Base-by-base conservation (phyloP, 176 grass and related monocot species). In the Oropetium thomaeum region DNA sequence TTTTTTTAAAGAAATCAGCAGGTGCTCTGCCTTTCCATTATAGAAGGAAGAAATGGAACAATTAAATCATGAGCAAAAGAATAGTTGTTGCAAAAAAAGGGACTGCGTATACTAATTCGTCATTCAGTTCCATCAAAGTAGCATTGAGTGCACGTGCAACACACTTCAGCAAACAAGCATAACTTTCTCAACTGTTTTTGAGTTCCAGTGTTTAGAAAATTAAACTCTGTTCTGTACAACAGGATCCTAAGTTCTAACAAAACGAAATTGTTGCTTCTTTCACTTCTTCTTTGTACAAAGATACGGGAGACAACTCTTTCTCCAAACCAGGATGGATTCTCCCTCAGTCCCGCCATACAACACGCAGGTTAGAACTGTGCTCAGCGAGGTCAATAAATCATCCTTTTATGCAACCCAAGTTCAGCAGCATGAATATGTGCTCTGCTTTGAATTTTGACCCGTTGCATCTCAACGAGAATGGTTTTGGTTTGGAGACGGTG, bases 241-340 rank as follows among this genome's bases (percentile, higher is more conserved):
- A 45, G 62, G 33, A 55, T n/a, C 58, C 63, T 76, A 76, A 79
- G 37, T 70, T 79, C 75, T 82, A 40, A 74, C 37, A 22, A 78
- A 61, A 77, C 34, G 62, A 13, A 71, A 79, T 14, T 47, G 31
- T 13, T 43, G 11, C 5, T 79, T 79, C 33, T 73, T 55, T 47
- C 43, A 41, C 52, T 83, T 67, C 52, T 83, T 67, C 62, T 84
- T 79, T 83, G 80, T 84, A 84, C 75, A 83, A 57, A 77, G 8
- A 57, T 35, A 69, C 64, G 19, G 12, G 34, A 64, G 45, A 63
- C 42, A 63, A 23, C 34, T 81, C 71, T 76, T 57, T 57, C 53
- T 73, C 74, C 74, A 73, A 60, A 74, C 51, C 37, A 83, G 68
- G 78, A 67, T 62, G 68, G 78, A 67, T 62, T 78, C n/a, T 79